Conservation (phyloP, 176 grass and related monocot genomes). For the Urochloa ruziziensis region DNA sequence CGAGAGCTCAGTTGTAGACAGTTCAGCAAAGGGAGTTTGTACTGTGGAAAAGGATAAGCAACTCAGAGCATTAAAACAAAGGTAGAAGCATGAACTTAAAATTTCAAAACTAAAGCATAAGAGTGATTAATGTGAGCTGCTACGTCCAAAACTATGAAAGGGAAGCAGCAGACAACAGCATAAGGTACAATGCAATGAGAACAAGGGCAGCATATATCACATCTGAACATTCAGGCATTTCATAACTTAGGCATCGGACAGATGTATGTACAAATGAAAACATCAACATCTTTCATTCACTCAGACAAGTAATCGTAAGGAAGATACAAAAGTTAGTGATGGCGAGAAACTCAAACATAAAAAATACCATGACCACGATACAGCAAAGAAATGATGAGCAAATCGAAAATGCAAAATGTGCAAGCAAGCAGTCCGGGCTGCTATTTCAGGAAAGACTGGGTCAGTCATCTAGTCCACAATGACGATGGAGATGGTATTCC, state of each 20-base stretch:
- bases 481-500: background rate
- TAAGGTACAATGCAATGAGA: background rate
- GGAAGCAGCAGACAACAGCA: background rate
- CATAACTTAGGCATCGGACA: background rate
- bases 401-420: conserved; percentile 39
- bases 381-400: conserved; percentile 17
- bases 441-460: conserved; percentile 49
- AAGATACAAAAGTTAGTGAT: conserved; percentile 40
- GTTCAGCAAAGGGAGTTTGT: conserved; percentile 21
- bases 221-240: conserved; percentile 1
- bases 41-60: background rate
- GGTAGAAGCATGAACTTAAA: background rate
- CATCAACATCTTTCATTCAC: conserved; percentile 36
- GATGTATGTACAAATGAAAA: conserved; percentile 24
- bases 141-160: background rate
- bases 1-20: conserved; percentile 30
- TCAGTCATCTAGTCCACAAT: conserved; percentile 38
- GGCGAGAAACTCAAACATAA: conserved; percentile 3
- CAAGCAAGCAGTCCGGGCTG: conserved; percentile 23
- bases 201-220: background rate
- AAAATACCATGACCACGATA: conserved; percentile 17
- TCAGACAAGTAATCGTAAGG: conserved; percentile 26
- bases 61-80: background rate
- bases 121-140: background rate
- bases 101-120: background rate